Base-by-base conservation (phyloP, 768 basidiomycete species). In the Trametes maxima region DNA sequence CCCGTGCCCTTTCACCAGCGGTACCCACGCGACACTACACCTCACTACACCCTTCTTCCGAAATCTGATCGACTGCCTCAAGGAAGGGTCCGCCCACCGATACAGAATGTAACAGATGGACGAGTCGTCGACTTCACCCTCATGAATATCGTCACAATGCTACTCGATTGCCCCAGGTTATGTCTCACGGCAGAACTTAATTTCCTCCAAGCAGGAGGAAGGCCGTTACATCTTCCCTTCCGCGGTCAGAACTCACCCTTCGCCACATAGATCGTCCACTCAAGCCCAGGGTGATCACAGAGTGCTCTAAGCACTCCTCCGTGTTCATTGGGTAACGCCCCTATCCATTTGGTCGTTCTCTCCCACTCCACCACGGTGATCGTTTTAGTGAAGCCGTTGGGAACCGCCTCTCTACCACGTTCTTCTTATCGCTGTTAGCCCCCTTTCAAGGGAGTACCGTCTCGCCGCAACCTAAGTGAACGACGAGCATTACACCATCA, bases 301-400 rank as follows among this genome's bases (percentile, higher is more conserved):
- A 65, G 43, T 59, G 75, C 7, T 51, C 70, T 54, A 74, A 72
- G 2, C 66, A 74, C 50, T 73, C 74, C 5, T 70, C 74, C 12
- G 60, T 74, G 25, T 64, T 68, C 19, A 58, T 74, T 19, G 62
- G 71, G 16, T 67, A 73, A 14, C 67, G 71, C 24, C 75, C 66
- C 67, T 5, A 68, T 76, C 51, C 72, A 75, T 58, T 62, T 72
- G 40, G 66, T 76, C 43, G 56, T 74, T 14, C 65, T 73, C 33
- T 70, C 68, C 16, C 74, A 74, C 62, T 61, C 28, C 28, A 64
- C 35, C 65, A 64, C 63, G 67, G 59, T 58, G 75, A 75, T 48
- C 74, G 75, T 65, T 76, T 76, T 60, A 73, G 75, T 54, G 66
- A 71, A 48, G 61, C 69, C 2, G 75, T 76, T 21, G 71, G 74